These are phyloP conservation scores for Tagetes patula DNA, from an alignment of 129 eudicot species.

Conservation along the genomic window DNA sequence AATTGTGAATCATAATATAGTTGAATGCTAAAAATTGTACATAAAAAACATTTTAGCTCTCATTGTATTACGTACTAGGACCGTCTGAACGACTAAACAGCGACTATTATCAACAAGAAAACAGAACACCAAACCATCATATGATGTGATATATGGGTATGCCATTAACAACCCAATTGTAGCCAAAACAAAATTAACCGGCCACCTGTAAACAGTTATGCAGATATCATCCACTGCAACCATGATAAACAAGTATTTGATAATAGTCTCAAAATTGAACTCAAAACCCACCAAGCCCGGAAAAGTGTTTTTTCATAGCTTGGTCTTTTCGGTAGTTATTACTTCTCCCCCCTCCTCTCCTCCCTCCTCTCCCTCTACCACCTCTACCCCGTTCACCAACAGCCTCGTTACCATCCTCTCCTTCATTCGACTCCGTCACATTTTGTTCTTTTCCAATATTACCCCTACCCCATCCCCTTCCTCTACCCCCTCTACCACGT, in stretches of 20 bases:
- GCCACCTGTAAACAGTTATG: constrained; percentile 9
- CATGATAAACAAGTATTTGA: neutral
- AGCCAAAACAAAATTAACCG: constrained; percentile 2
- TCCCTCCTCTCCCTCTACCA: constrained; percentile 33
- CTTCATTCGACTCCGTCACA: constrained; percentile 18
- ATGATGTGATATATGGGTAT: constrained; percentile 11
- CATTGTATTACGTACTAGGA: too few species aligned
- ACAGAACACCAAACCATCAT: neutral
- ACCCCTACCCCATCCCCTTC: constrained; percentile 40
- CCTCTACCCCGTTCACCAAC: constrained; percentile 27
- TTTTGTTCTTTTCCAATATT: constrained; percentile 14
- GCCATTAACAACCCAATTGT: constrained; percentile 13
- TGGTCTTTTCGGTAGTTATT: constrained; percentile 59
- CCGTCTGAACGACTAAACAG: too few species aligned
- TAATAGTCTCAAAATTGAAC: neutral
- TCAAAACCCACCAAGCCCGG: constrained; percentile 48
- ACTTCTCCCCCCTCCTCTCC: constrained; percentile 52
- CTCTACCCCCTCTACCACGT: constrained; percentile 30
- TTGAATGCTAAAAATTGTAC: too few species aligned
- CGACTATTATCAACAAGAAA: neutral
- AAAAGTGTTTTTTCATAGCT: constrained; percentile 75
- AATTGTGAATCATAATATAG: too few species aligned
- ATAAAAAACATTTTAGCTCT: too few species aligned
- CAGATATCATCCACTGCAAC: constrained; percentile 2
- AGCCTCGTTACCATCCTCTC: constrained; percentile 23